phyloP scores from a whole-genome alignment of 306 rosid species.

The Chamaecrista fasciculata region DNA sequence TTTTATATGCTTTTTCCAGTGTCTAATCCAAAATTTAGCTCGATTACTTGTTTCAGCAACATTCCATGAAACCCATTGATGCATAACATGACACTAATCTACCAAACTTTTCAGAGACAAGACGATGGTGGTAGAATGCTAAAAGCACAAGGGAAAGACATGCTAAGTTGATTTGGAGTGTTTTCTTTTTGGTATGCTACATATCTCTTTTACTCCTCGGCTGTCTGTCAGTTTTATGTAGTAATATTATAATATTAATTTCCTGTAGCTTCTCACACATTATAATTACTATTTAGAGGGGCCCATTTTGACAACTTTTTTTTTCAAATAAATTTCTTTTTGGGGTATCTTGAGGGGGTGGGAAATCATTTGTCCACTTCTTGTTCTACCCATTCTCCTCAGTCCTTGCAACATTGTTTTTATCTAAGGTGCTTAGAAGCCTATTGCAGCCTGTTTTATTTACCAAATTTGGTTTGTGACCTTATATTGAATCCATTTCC shows the following conservation, averaged over 20 bases:
- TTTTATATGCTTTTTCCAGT: neutral
- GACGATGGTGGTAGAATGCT: neutral
- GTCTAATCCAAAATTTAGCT: neutral
- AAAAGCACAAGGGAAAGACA: neutral
- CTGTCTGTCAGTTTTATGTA: neutral
- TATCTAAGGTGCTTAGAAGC: neutral
- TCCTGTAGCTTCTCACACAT: neutral
- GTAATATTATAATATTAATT: neutral
- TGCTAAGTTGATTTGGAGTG: neutral
- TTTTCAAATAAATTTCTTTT: neutral
- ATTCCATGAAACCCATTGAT: no score
- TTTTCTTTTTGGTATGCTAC: neutral
- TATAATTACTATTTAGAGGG: neutral
- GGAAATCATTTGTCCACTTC: no score
- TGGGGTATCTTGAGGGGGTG: neutral
- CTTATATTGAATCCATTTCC: neutral
- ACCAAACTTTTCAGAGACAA: conserved; percentile 8
- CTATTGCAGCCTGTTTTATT: neutral
- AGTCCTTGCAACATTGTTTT: neutral
- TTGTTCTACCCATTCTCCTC: neutral
- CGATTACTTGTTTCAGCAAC: neutral
- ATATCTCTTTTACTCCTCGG: neutral
- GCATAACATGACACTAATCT: no score
- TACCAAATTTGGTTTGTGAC: neutral
- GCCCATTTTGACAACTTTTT: neutral